Base-by-base conservation (phyloP, 306 rosid species). In the Datisca glomerata region DNA sequence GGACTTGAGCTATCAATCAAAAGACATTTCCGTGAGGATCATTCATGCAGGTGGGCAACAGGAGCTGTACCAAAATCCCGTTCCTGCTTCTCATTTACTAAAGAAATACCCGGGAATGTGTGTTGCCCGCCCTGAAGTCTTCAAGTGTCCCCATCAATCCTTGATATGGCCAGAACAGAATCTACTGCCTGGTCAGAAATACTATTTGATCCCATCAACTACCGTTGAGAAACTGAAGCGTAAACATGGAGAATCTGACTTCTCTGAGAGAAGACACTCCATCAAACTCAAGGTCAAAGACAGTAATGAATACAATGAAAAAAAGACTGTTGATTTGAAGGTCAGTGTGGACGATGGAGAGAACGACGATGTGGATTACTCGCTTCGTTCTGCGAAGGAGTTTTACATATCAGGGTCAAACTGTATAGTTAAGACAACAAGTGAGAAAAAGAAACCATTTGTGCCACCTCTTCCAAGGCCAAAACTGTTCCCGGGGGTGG, bases 111-210 rank as follows among this genome's bases (percentile, higher is more conserved):
- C 84, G 2, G 93, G 85, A 8, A 79, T 71, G 68, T 71, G 67
- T 37, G 53, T 78, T 21, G 75, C 84, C 3, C 48, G 38, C 41
- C 86, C 86, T 1, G 77, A 86, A 13, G 91, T 86, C 24, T 81
- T 78, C 70, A 78, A 21, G 50, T 24, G 43, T 42, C 94, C 94
- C 18, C 84, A 75, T 3, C 49, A 59, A 14, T 68, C 92, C 15
- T 58, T 81, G 14, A 20, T 81, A 6, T 48, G 58, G 64, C 53
- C 60, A 3, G 79, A 73, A 16, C 81, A 73, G 31, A 32, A 55
- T 24, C 70, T 86, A 21, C 16, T 64, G 21, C 75, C 77, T 12
- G 87, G 96, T 50, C 75, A 78, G 22, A 82, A 76, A 45, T 86
- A 86, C 20, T 48, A 63, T 15, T 53, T 81, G 4, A 34, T 81